These are phyloP conservation scores for Clonostachys rosea DNA, from an alignment of 2,329 filamentous ascomycete genomes.

Conservation along the genomic window DNA sequence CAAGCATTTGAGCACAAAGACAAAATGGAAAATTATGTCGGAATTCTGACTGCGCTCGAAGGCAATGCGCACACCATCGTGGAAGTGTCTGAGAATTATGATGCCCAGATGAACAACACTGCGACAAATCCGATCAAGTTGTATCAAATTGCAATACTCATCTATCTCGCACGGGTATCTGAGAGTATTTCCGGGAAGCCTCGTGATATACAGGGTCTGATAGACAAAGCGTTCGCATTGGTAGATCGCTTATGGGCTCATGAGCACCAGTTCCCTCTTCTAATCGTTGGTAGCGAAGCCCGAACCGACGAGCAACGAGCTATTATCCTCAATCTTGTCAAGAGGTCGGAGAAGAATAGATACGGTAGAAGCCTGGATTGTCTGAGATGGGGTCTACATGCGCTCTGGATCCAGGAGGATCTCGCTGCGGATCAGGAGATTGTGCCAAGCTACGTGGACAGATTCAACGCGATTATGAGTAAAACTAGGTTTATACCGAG, in stretches of 20 bases:
- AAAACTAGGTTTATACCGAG: constrained; percentile 8
- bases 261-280: constrained; percentile 11
- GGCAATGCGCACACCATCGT: too few relatives aligned
- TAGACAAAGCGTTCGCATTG: constrained; percentile 16
- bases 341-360: constrained; percentile 9
- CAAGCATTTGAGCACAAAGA: too few relatives aligned
- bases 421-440: constrained; percentile 8
- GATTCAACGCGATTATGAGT: constrained; percentile 5
- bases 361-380: constrained; percentile 11
- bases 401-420: constrained; percentile 27
- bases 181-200: constrained; percentile 4
- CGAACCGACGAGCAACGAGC: constrained; percentile 9
- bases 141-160: constrained; percentile 15
- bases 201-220: constrained; percentile 4
- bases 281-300: constrained; percentile 16
- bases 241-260: constrained; percentile 10
- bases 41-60: too few relatives aligned
- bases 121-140: constrained; percentile 8
- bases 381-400: constrained; percentile 13
- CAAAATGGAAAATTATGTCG: too few relatives aligned
- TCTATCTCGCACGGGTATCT: constrained; percentile 20
- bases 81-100: too few relatives aligned
- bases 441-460: constrained; percentile 6
- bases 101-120: background rate
- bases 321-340: constrained; percentile 14